phyloP scores from a whole-genome alignment of 169 alveolate species.

The Miamiensis avidus region DNA sequence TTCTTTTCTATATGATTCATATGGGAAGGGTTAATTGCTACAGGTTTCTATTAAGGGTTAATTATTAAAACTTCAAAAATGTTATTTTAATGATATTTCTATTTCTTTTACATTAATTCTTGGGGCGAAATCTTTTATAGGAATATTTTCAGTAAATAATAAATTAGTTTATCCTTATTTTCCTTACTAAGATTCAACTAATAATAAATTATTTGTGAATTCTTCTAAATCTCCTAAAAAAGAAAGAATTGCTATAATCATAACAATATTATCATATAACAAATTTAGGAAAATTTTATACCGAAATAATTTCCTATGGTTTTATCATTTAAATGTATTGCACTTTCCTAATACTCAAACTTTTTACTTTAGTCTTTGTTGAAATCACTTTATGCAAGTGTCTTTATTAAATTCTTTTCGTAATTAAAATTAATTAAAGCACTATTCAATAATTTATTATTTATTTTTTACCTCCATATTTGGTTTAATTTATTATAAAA shows the following conservation, averaged over 20 bases:
- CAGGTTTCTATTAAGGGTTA: not conserved
- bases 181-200: not conserved
- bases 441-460: too few relatives aligned
- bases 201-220: not conserved
- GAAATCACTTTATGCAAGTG: not conserved
- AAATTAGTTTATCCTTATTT: too few relatives aligned
- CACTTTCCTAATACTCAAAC: not conserved
- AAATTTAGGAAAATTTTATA: too few relatives aligned
- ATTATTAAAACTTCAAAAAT: not conserved
- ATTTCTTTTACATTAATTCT: not conserved
- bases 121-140: not conserved
- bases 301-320: not conserved
- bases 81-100: too few relatives aligned
- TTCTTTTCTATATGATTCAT: not conserved
- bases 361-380: not conserved
- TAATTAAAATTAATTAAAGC: too few relatives aligned
- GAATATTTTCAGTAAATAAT: not conserved
- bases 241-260: not conserved
- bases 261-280: too few relatives aligned
- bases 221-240: not conserved
- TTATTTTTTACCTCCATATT: slow-evolving; percentile 23
- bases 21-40: not conserved
- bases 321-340: not conserved
- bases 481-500: slow-evolving; percentile 31
- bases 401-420: not conserved